phyloP scores from a whole-genome alignment of 805 yeast genomes.

The Ogataea salicorniae region DNA sequence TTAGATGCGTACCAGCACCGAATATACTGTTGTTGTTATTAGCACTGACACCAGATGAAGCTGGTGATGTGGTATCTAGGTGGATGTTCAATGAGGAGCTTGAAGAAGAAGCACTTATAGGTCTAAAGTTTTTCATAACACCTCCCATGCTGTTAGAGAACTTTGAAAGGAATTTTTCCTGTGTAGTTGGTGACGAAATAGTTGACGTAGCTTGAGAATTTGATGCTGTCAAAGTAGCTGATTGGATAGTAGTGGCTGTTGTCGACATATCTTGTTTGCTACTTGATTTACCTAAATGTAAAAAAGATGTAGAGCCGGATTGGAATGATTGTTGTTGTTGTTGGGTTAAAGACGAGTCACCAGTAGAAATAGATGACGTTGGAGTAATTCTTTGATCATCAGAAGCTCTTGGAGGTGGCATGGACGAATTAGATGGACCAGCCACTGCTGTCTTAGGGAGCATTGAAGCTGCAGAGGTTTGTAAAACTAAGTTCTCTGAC shows the following conservation, averaged over 20 bases:
- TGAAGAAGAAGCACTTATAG: constrained; percentile 30
- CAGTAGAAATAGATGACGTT: constrained; percentile 27
- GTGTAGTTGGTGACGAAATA: constrained; percentile 16
- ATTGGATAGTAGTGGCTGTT: constrained; percentile 4
- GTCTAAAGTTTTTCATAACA: constrained; percentile 31
- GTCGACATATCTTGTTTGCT: not conserved
- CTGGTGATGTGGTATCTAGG: constrained; percentile 4
- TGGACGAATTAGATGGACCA: not conserved
- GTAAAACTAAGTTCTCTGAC: constrained; percentile 27
- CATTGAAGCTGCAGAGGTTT: constrained; percentile 5
- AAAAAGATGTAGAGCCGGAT: constrained; percentile 7
- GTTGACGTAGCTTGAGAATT: constrained; percentile 7
- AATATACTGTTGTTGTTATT: constrained; percentile 2
- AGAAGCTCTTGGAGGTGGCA: not conserved
- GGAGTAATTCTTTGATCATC: constrained; percentile 25
- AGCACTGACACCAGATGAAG: not conserved
- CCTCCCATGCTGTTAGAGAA: constrained; percentile 31
- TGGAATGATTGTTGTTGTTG: constrained; percentile 4
- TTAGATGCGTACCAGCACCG: not conserved
- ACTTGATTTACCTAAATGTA: not conserved
- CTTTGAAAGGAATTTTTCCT: constrained; percentile 25
- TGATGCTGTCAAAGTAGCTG: constrained; percentile 7
- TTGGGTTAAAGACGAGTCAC: constrained; percentile 6
- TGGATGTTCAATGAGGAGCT: constrained; percentile 25
- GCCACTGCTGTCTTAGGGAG: not conserved